Evolutionary conservation across 306 rosid genomes (phyloP), one percentile per base, ranked within the genome.

Genomic region (Glycine soja): DNA sequence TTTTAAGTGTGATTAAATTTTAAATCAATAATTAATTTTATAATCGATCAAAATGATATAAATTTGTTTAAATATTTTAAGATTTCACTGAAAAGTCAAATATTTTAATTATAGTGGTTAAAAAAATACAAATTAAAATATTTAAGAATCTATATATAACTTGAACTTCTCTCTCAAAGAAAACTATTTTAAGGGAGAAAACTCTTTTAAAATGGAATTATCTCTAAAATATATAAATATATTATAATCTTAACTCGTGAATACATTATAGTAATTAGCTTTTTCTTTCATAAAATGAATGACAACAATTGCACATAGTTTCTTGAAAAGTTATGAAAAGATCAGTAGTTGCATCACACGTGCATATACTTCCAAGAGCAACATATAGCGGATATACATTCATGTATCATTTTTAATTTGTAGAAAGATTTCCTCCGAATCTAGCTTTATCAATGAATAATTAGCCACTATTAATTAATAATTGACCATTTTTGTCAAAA

Each of bases 351-450:
- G 72, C 52, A 66, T 4, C 72, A 66, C 51, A 66, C 51, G 72
- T 66, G 51, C 51, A 42, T 15, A 66, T 66, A 66, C 52, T 40
- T 66, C 72, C 72, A 66, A 66, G 12, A 66, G 32, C 18, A 64
- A 8, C 4, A 66, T 42, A 66, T 64, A 19, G 71, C 13, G n/a
- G 50, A 65, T 40, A 40, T 40, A 3, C 50, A 40, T 65, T 40
- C 30, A 40, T n/a, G 72, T 4, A 42, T 40, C 14, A 66, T 66
- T 66, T 36, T 64, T n/a, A n/a, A n/a, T n/a, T n/a, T 8, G 12
- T 8, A 7, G 51, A 8, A 66, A 15, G 72, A 40, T 66, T 40
- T 66, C 2, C 32, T 2, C 8, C 3, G 70, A 64, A 64, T 13
- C 19, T 6, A 64, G 46, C 46, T 34, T 61, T 61, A 8, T 30